Conservation (phyloP, 768 basidiomycete genomes). For the Phaeotremella fagi region DNA sequence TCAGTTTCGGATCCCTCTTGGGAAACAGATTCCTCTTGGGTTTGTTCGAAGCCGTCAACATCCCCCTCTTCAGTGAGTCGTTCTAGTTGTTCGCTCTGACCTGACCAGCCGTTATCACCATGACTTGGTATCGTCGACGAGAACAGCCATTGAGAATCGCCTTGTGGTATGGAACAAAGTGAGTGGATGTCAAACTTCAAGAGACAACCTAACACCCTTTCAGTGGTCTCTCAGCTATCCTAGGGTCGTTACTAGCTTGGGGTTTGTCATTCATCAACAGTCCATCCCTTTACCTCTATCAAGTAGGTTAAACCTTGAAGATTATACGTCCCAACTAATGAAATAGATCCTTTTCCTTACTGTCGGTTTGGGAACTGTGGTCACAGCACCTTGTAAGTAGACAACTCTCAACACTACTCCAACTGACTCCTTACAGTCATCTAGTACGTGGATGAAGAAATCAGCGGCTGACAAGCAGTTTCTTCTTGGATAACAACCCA, state of each 20-base stretch:
- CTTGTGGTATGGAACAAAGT: constrained; percentile 49
- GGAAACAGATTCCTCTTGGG: constrained; percentile 47
- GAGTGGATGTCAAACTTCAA: not conserved
- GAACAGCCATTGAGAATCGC: constrained; percentile 49
- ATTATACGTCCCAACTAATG: not conserved
- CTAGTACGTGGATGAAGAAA: not conserved
- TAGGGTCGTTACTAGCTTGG: constrained; percentile 52
- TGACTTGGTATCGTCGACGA: constrained; percentile 4
- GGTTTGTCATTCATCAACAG: constrained; percentile 50
- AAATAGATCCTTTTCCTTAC: constrained; percentile 51
- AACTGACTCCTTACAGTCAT: constrained; percentile 1
- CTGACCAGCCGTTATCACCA: not conserved
- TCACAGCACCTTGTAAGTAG: constrained; percentile 49
- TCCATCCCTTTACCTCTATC: constrained; percentile 43
- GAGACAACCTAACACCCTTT: not conserved
- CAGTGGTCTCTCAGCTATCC: constrained; percentile 49
- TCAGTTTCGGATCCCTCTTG: constrained; percentile 22
- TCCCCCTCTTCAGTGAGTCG: not conserved
- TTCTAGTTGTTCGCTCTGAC: not conserved
- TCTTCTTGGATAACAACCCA: constrained; percentile 15
- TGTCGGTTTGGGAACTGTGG: constrained; percentile 52
- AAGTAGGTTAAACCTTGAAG: too few relatives aligned
- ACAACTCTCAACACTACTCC: not conserved
- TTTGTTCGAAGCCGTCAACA: constrained; percentile 43
- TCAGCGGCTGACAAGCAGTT: too few relatives aligned